phyloP scores from a whole-genome alignment of 2,329 filamentous ascomycete genomes.

The Cylindrodendrum hubeiense region DNA sequence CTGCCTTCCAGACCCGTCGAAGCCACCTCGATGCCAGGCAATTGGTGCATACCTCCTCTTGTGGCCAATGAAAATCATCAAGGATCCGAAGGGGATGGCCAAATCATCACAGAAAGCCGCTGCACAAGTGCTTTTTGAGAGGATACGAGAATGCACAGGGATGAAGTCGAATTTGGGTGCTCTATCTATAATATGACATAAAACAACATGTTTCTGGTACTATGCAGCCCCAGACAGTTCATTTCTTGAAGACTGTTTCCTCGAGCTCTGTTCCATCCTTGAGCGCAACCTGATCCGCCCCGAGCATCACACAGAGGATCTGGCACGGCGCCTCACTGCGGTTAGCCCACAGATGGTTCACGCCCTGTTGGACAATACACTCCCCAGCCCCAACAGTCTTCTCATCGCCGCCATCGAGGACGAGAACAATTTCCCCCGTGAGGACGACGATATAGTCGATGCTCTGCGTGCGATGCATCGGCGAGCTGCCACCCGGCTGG shows the following conservation, averaged over 20 bases:
- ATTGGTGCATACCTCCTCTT: slow-evolving; percentile 54
- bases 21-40: slow-evolving; percentile 43
- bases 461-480: slow-evolving; percentile 57
- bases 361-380: slow-evolving; percentile 56
- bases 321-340: slow-evolving; percentile 51
- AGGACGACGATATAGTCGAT: slow-evolving; percentile 56
- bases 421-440: slow-evolving; percentile 54
- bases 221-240: neutral
- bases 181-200: slow-evolving; percentile 35
- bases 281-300: slow-evolving; percentile 54
- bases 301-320: slow-evolving; percentile 55
- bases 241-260: slow-evolving; percentile 44
- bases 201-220: neutral
- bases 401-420: slow-evolving; percentile 56
- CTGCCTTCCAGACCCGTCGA: slow-evolving; percentile 7
- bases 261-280: slow-evolving; percentile 52
- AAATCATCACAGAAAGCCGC: slow-evolving; percentile 45
- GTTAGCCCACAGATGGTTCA: slow-evolving; percentile 60
- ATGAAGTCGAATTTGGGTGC: slow-evolving; percentile 52
- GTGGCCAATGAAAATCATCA: slow-evolving; percentile 54
- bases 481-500: slow-evolving; percentile 44
- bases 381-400: slow-evolving; percentile 53
- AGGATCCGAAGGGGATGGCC: slow-evolving; percentile 37
- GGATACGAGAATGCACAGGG: slow-evolving; percentile 54
- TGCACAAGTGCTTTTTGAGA: slow-evolving; percentile 48